Conservation (phyloP, 106 monocot genomes). For the Acorus gramineus region DNA sequence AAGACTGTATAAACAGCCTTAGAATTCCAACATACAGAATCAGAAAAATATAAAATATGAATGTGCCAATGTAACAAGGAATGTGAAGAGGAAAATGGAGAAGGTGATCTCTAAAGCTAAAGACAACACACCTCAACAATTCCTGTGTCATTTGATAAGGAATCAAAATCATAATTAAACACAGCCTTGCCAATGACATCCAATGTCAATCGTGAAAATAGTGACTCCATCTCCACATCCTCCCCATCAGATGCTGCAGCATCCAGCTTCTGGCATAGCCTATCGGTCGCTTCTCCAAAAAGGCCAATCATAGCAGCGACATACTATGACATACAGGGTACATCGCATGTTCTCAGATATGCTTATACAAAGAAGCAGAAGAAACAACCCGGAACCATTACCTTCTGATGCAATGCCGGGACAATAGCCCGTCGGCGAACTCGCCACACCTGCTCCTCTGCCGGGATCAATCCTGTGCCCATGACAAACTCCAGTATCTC, state of each 20-base stretch:
- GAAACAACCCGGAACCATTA: conserved; percentile 1
- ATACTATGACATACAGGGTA: conserved; percentile 35
- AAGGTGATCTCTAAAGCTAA: background rate
- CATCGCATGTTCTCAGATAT: too few relatives aligned
- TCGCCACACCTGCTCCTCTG: conserved; percentile 85
- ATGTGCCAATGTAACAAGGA: background rate
- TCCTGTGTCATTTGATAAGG: conserved; percentile 73
- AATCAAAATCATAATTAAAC: conserved; percentile 99
- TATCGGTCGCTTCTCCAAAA: conserved; percentile 70
- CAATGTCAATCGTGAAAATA: conserved; percentile 81
- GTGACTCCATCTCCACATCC: conserved; percentile 94
- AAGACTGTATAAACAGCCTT: conserved; percentile 83
- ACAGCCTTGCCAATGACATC: conserved; percentile 95
- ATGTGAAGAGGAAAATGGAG: background rate
- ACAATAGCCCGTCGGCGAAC: conserved; percentile 73
- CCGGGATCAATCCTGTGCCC: conserved; percentile 95
- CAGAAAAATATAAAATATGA: background rate
- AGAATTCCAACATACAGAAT: background rate
- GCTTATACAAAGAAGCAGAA: background rate
- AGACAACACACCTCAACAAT: conserved; percentile 65
- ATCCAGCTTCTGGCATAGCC: conserved; percentile 80
- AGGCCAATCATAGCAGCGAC: conserved; percentile 78
- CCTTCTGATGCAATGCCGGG: conserved; percentile 95
- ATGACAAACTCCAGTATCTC: conserved; percentile 97
- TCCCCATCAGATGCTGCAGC: conserved; percentile 72